A percentile compares a stretch with the other conserved stretches of the same genome.
phyloP scores from a whole-genome alignment of 2,329 filamentous ascomycete genomes.

The Clarireedia homoeocarpa region DNA sequence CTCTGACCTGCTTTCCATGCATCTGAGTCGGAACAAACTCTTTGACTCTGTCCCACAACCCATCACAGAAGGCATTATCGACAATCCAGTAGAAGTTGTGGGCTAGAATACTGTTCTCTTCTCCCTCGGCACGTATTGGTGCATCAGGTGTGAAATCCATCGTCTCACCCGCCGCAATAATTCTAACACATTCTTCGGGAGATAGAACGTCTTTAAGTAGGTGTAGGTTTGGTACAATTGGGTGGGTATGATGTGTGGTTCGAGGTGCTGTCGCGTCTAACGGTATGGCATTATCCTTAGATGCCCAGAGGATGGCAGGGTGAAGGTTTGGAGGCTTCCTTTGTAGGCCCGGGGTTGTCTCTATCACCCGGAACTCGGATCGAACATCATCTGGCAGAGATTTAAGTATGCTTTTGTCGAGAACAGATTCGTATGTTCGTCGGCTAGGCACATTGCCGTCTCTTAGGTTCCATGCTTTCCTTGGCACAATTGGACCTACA shows the following conservation, averaged over 20 bases:
- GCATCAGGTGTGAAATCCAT: conserved; percentile 61
- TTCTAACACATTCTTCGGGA: conserved; percentile 52
- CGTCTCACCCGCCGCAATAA: conserved; percentile 58
- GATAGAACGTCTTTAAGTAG: conserved; percentile 54
- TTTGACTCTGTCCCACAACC: conserved; percentile 53
- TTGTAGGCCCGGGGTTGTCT: conserved; percentile 49
- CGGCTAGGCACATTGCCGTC: conserved; percentile 31
- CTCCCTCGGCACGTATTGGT: conserved; percentile 55
- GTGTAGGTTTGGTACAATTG: conserved; percentile 52
- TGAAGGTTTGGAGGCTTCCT: conserved; percentile 63
- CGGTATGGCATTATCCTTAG: conserved; percentile 46
- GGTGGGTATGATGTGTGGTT: conserved; percentile 48
- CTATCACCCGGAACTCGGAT: conserved; percentile 47
- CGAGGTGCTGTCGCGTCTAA: conserved; percentile 41
- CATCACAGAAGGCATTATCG: conserved; percentile 54
- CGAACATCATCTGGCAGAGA: conserved; percentile 32
- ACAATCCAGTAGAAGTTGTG: conserved; percentile 71
- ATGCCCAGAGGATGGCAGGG: conserved; percentile 56
- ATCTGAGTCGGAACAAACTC: conserved; percentile 48
- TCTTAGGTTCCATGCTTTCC: conserved; percentile 54
- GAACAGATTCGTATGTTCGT: conserved; percentile 47
- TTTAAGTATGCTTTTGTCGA: conserved; percentile 47
- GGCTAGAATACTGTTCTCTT: conserved; percentile 54
- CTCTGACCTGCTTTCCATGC: conserved; percentile 49
- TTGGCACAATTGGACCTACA: conserved; percentile 34